Conservation (phyloP, 2,329 filamentous ascomycete genomes). For the Colletotrichum sp. region DNA sequence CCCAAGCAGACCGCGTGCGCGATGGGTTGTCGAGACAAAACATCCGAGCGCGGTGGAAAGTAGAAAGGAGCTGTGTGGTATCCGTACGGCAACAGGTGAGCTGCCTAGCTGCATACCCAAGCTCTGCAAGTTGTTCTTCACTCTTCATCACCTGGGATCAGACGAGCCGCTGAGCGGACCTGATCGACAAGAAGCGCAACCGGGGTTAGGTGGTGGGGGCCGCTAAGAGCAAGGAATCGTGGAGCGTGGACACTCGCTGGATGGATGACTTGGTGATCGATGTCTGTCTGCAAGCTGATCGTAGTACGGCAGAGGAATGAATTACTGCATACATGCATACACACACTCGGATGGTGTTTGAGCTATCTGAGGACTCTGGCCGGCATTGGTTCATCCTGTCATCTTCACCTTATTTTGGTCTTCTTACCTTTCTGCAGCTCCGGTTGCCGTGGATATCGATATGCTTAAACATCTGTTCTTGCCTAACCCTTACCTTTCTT, state of each 20-base stretch:
- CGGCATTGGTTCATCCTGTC: not conserved
- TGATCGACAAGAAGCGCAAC: not conserved
- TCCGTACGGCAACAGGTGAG: not conserved
- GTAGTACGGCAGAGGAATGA: not conserved
- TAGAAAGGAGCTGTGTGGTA: not conserved
- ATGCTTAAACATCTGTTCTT: not conserved
- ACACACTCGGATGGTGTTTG: not conserved
- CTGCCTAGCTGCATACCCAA: not conserved
- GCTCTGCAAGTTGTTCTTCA: not conserved
- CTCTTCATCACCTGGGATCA: not conserved
- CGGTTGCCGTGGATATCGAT: not conserved
- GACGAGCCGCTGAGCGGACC: not conserved
- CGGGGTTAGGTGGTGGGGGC: not conserved
- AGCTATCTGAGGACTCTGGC: not conserved
- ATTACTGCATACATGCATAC: not conserved
- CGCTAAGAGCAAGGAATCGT: not conserved
- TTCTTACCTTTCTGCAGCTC: not conserved
- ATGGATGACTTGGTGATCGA: not conserved
- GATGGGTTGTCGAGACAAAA: not conserved
- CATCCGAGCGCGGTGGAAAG: not conserved
- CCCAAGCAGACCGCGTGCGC: not conserved
- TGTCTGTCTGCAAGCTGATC: not conserved
- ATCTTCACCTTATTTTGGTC: not conserved
- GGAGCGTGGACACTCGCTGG: not conserved
- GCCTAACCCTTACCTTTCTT: not conserved